Conservation (phyloP, 345 rosid genomes). For the Ceriops zippeliana region DNA sequence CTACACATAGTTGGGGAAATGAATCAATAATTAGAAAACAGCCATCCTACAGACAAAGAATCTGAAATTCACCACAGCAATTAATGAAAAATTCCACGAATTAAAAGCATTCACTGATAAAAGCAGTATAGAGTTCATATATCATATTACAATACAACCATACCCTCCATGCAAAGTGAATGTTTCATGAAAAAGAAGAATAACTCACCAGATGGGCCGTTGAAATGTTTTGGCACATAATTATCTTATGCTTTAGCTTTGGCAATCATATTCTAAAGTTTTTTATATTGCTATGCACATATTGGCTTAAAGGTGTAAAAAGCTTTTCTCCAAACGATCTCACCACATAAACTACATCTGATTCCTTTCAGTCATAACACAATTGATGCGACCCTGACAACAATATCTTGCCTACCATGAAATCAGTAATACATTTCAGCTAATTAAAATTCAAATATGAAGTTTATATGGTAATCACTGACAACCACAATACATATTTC, state of each 20-base stretch:
- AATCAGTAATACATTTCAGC: too few species aligned
- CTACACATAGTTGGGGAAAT: slow-evolving; percentile 8
- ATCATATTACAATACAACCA: background rate
- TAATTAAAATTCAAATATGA: too few species aligned
- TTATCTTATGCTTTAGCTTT: background rate
- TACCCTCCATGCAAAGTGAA: background rate
- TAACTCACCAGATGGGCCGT: background rate
- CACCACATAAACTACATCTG: background rate
- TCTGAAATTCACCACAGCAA: background rate
- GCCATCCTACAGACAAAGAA: background rate
- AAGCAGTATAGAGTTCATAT: background rate
- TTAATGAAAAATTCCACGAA: background rate
- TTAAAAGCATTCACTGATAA: background rate
- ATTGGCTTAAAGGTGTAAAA: background rate
- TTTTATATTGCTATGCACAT: background rate
- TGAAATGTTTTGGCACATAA: background rate
- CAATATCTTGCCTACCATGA: too few species aligned
- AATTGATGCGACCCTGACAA: too few species aligned
- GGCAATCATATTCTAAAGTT: background rate
- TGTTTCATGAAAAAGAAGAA: background rate
- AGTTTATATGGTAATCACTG: too few species aligned
- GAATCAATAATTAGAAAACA: slow-evolving; percentile 3
- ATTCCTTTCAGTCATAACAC: background rate
- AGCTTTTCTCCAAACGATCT: background rate
- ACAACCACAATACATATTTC: too few species aligned